Percentiles rank a stretch among this genome's conserved stretches.
phyloP scores from a whole-genome alignment of 2,329 filamentous ascomycete species.

The Colletotrichum limetticola region DNA sequence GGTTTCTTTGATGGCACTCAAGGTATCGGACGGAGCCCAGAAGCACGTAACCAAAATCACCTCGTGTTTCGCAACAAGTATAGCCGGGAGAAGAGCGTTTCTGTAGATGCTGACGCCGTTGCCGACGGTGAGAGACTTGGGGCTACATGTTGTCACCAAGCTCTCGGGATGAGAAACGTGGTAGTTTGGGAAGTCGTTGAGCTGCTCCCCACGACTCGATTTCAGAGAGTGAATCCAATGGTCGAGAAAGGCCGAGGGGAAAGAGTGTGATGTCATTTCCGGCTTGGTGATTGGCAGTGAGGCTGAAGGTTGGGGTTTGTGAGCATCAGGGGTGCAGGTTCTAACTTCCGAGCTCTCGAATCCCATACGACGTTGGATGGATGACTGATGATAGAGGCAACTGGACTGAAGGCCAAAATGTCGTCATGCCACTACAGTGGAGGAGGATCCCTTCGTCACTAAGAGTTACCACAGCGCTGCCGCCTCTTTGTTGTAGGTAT shows the following conservation, averaged over 20 bases:
- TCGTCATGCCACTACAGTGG: slow-evolving; percentile 16
- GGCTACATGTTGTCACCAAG: slow-evolving; percentile 60
- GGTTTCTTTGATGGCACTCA: slow-evolving; percentile 65
- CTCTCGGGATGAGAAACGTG: slow-evolving; percentile 53
- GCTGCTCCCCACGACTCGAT: slow-evolving; percentile 45
- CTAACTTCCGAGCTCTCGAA: neutral
- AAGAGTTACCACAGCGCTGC: too few species aligned
- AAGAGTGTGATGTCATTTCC: slow-evolving; percentile 37
- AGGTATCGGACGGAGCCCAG: slow-evolving; percentile 76
- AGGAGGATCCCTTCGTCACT: too few species aligned
- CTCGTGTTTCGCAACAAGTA: slow-evolving; percentile 69
- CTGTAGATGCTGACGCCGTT: slow-evolving; percentile 68
- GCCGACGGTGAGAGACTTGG: slow-evolving; percentile 62
- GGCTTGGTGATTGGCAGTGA: neutral
- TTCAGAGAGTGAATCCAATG: slow-evolving; percentile 45
- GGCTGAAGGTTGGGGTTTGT: neutral
- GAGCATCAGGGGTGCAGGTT: slow-evolving; percentile 20
- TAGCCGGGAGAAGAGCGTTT: slow-evolving; percentile 67
- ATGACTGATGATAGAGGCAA: slow-evolving; percentile 3
- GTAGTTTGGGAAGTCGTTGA: slow-evolving; percentile 60
- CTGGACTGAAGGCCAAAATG: neutral
- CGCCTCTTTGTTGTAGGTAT: too few species aligned
- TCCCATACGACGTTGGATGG: neutral
- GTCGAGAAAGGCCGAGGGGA: slow-evolving; percentile 51
- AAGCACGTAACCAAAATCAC: slow-evolving; percentile 85